Evolutionary conservation across 2,329 filamentous ascomycete genomes (phyloP), one percentile per base, ranked within the genome.

Genomic region (Botrytis paeoniae): DNA sequence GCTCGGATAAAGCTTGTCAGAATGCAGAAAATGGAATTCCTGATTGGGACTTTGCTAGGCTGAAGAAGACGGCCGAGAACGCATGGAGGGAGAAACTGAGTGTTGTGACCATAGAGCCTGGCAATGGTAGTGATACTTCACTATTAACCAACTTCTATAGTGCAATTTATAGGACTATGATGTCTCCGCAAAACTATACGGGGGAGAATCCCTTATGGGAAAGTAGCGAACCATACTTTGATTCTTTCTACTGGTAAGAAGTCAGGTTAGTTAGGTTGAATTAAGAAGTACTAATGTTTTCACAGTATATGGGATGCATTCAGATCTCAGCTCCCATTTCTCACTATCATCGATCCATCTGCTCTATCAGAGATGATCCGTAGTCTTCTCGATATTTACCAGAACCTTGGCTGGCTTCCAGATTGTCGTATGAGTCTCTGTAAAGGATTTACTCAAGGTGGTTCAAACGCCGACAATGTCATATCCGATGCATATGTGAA

Each of bases 181-280:
- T 93, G 75, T 90, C 87, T 69, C 91, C 91, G 3, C 91, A 93
- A 77, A 91, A 93, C 76, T 92, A 92, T 76, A 93, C 91, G 0
- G 90, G 89, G 0, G 91, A 93, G 79, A 93, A 93, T 71, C 90
- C 90, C 0, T 79, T 89, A 0, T 93, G 91, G 90, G 76, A 86
- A 6, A 89, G 87, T 64, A 83, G 83, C 1, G 90, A 92, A 80
- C 91, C 91, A 1, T 93, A 93, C 78, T 93, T 91, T 78, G 91
- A 93, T 80, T 92, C 89, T 0, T 93, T 91, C 77, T 80, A 80
- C 48, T 80, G 78, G 76, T 77, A 69, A 59, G 66, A 54, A 3
- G 83, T 86, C 1, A 80, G 83, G 20, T 86, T 87, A 0, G 77
- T 75, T 88, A 85, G 71, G 83, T 88, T 25, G n/a, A 54, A 12